phyloP scores from a whole-genome alignment of 2,329 filamentous ascomycete species.

The Colletotrichum karsti region DNA sequence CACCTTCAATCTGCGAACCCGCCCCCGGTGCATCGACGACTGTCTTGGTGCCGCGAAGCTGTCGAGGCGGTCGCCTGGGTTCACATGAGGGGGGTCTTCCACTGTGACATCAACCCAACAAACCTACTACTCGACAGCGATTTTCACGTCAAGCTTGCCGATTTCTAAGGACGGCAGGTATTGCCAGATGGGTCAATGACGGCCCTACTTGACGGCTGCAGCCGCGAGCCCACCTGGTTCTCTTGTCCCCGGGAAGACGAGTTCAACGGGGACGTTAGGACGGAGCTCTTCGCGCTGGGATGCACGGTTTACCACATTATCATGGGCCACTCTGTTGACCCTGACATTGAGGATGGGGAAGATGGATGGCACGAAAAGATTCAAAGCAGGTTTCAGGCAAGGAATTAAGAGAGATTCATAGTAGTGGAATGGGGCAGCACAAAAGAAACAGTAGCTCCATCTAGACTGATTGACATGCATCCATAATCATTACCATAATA shows the following conservation, averaged over 20 bases:
- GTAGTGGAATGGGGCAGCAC: too few relatives aligned
- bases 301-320: not conserved
- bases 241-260: not conserved
- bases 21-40: not conserved
- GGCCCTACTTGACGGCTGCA: not conserved
- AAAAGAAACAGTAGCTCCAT: too few relatives aligned
- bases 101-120: not conserved
- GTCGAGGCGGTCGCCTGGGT: not conserved
- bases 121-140: not conserved
- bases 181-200: not conserved
- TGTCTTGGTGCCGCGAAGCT: not conserved
- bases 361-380: not conserved
- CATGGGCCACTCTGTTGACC: not conserved
- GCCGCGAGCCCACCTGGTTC: not conserved
- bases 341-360: not conserved
- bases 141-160: not conserved
- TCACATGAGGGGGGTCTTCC: not conserved
- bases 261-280: not conserved
- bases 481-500: too few relatives aligned
- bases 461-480: too few relatives aligned
- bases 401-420: too few relatives aligned
- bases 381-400: not conserved
- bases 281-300: not conserved
- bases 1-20: not conserved
- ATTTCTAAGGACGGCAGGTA: not conserved